These are phyloP conservation scores for Simplicillium sp. DNA, from an alignment of 2,329 filamentous ascomycete species.

Conservation along the genomic window DNA sequence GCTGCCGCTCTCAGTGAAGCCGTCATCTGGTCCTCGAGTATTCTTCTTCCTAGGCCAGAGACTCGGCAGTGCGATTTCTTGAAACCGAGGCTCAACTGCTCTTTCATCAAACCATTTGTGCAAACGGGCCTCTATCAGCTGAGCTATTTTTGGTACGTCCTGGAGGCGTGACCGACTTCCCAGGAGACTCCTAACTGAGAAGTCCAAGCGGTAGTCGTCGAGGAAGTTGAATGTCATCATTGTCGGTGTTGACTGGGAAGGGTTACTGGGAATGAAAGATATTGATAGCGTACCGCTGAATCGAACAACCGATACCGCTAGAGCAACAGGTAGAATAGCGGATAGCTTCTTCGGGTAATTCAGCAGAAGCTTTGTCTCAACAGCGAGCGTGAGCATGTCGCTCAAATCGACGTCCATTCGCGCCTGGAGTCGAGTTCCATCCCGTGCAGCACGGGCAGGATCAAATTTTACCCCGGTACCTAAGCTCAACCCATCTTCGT, in stretches of 20 bases:
- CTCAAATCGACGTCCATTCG: conserved; percentile 95
- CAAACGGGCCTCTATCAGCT: conserved; percentile 68
- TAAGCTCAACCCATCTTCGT: conserved; percentile 61
- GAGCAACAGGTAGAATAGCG: conserved; percentile 81
- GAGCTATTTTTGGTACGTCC: conserved; percentile 82
- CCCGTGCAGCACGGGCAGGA: conserved; percentile 40
- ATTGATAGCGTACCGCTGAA: conserved; percentile 94
- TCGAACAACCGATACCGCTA: conserved; percentile 83
- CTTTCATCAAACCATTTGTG: conserved; percentile 85
- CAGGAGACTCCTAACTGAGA: conserved; percentile 70
- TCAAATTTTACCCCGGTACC: conserved; percentile 41
- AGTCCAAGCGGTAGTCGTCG: conserved; percentile 77
- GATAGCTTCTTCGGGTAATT: conserved; percentile 90
- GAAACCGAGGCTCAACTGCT: conserved; percentile 76
- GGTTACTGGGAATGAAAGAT: conserved; percentile 76
- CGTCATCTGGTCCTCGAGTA: conserved; percentile 62
- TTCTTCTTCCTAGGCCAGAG: conserved; percentile 81
- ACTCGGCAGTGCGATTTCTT: conserved; percentile 75
- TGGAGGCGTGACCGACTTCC: conserved; percentile 72
- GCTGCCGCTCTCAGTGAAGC: conserved; percentile 30
- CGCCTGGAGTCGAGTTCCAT: conserved; percentile 75
- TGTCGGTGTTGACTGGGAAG: conserved; percentile 62
- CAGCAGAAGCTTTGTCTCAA: conserved; percentile 88
- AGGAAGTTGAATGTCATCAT: conserved; percentile 93
- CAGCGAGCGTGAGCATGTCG: conserved; percentile 87